Base-by-base conservation (phyloP, 2,329 filamentous ascomycete species). In the Lachnellula cervina region DNA sequence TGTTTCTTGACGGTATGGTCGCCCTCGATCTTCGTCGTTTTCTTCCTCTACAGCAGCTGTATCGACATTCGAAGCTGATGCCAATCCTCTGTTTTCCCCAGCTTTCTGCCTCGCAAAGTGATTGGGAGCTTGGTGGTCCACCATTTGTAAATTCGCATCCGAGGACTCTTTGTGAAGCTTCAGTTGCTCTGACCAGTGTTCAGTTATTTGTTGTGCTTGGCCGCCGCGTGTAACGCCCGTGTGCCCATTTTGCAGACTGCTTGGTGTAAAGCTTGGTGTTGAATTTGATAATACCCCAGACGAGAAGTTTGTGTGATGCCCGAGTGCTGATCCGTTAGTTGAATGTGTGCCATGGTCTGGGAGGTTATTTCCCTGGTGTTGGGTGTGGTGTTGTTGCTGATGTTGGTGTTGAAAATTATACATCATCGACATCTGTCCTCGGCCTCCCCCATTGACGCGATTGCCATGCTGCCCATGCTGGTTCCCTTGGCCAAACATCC, bases 141-240 rank as follows among this genome's bases (percentile, higher is more conserved):
- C 80, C 83, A 85, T 94, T 79, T 79, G 89, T 76, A 70, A 81
- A 80, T 80, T 87, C 73, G 77, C 84, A 75, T 77, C 84, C 76
- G 81, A 89, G 66, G 89, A 84, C 60, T 90, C 88, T 62, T 92
- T 89, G 60, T 86, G 87, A 66, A 92, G 76, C 59, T 88, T 85
- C 62, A 96, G 74, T 74, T 99, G 94, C 69, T 94, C 87, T 61
- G 87, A 85, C 92, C 92, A 97, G 72, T 96, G 88, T 64, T 86
- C 83, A 60, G 74, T 84, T 45, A 78, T 72, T 54, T 76, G 78
- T 54, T 80, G 80, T 25, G 73, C 72, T 60, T 82, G 81, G 3
- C 74, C 76, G 34, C 72, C 75, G 49, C 82, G 74, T 17, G 77
- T 71, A 49, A 73, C 74, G 16, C 73, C 69, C 6, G 74, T 67